phyloP scores from a whole-genome alignment of 805 yeast genomes.

The Myxozyma mucilagina region DNA sequence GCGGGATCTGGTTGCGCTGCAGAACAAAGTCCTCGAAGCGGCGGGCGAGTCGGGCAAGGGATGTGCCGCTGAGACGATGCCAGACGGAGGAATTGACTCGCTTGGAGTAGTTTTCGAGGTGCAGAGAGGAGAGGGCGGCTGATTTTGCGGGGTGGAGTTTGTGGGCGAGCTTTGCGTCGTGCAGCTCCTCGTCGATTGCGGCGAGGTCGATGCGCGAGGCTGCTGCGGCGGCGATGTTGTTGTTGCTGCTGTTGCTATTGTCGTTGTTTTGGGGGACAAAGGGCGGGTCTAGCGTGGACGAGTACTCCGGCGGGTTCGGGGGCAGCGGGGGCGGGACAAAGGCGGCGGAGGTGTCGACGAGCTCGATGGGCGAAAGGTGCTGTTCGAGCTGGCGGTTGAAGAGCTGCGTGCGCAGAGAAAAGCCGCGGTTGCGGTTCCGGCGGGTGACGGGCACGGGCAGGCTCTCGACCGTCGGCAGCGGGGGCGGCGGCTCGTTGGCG shows the following conservation, averaged over 20 bases:
- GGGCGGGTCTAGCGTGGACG: background rate
- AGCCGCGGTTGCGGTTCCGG: conserved; percentile 49
- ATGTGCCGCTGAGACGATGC: background rate
- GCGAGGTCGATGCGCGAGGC: background rate
- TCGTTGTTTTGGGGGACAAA: background rate
- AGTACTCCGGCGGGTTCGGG: conserved; percentile 6
- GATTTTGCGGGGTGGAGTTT: background rate
- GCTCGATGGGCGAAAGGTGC: conserved; percentile 40
- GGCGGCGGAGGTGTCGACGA: conserved; percentile 34
- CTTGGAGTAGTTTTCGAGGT: conserved; percentile 14
- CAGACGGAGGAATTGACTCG: conserved; percentile 7
- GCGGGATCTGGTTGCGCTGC: conserved; percentile 41
- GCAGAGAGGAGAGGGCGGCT: conserved; percentile 16
- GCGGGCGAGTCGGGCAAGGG: conserved; percentile 5
- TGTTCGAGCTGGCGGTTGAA: conserved; percentile 46
- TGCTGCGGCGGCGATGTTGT: background rate
- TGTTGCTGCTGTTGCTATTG: too few species aligned
- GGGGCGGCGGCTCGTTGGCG: background rate
- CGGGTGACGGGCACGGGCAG: conserved; percentile 5
- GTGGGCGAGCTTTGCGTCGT: background rate
- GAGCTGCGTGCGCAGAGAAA: conserved; percentile 65
- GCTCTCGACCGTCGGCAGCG: conserved; percentile 1
- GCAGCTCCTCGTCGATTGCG: background rate
- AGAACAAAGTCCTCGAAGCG: conserved; percentile 36
- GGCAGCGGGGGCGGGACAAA: conserved; percentile 20